These are phyloP conservation scores for Colletotrichum abscissum DNA, from an alignment of 2,329 filamentous ascomycete species.

Conservation along the genomic window DNA sequence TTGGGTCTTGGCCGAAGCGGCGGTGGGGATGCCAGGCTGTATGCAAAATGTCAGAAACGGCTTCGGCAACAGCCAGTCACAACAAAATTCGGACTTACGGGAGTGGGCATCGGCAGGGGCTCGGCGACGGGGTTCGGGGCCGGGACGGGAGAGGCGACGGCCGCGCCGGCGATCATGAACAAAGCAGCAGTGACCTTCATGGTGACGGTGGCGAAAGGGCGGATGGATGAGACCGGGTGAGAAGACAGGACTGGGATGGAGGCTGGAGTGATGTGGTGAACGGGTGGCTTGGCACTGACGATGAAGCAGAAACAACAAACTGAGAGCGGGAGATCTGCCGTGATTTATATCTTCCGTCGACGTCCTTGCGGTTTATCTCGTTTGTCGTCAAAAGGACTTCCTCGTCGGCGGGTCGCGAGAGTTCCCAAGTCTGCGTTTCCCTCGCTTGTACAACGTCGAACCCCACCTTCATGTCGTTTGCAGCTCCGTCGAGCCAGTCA, in stretches of 20 bases:
- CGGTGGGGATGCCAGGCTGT: constrained; percentile 72
- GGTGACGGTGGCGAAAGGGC: neutral
- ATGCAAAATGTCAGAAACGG: neutral
- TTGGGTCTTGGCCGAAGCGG: constrained; percentile 65
- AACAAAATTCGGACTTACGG: constrained; percentile 37
- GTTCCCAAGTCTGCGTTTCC: constrained; percentile 17
- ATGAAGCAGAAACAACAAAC: neutral
- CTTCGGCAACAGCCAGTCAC: neutral
- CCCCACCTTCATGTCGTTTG: constrained; percentile 6
- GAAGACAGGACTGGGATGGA: constrained; percentile 13
- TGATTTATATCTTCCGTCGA: constrained; percentile 24
- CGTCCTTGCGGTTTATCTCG: constrained; percentile 21
- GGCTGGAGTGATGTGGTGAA: constrained; percentile 8
- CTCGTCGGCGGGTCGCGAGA: constrained; percentile 22
- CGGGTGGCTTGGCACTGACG: constrained; percentile 26
- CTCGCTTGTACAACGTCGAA: neutral
- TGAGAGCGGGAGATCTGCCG: constrained; percentile 25
- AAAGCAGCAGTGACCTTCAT: constrained; percentile 37
- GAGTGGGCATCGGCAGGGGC: constrained; percentile 39
- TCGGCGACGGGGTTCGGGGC: constrained; percentile 24
- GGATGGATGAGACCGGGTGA: neutral
- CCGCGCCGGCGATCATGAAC: constrained; percentile 37
- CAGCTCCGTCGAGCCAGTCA: constrained; percentile 18
- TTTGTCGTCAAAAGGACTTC: neutral
- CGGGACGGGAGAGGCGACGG: constrained; percentile 38